A percentile compares a stretch with the other conserved stretches of the same genome.
Conservation (phyloP, 768 basidiomycete species). For the Baorangia bicolor region DNA sequence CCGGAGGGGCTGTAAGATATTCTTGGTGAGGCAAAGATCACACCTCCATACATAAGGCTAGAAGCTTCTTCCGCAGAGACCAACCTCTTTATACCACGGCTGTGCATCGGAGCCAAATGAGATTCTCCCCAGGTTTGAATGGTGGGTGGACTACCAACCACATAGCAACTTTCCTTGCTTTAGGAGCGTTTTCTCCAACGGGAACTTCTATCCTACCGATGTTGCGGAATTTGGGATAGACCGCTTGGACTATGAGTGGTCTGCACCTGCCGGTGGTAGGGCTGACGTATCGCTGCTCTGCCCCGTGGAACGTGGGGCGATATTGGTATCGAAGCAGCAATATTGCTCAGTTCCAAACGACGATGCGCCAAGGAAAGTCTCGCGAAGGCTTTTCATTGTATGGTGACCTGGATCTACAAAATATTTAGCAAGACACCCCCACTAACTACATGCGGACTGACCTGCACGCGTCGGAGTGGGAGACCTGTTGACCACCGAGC, state of each 20-base stretch:
- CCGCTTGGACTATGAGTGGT: constrained; percentile 23
- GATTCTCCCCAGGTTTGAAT: not conserved
- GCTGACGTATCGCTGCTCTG: constrained; percentile 23
- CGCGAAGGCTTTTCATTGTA: not conserved
- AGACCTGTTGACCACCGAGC: no score
- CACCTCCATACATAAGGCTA: constrained; percentile 11
- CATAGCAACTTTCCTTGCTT: constrained; percentile 14
- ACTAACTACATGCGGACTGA: not conserved
- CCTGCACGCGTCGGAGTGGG: not conserved
- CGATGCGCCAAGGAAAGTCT: not conserved
- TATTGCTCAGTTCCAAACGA: not conserved
- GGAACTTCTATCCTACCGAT: not conserved
- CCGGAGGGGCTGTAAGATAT: constrained; percentile 21
- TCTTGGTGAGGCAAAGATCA: constrained; percentile 4
- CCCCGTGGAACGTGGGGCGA: constrained; percentile 12
- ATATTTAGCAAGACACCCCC: not conserved
- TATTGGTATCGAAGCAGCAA: constrained; percentile 21
- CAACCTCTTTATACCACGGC: constrained; percentile 27
- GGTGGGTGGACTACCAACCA: constrained; percentile 14
- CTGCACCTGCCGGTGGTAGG: constrained; percentile 23
- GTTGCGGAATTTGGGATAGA: constrained; percentile 3
- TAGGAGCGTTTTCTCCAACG: not conserved
- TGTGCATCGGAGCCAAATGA: constrained; percentile 20
- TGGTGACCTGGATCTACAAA: not conserved
- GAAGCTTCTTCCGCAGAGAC: constrained; percentile 24